phyloP scores from a whole-genome alignment of 805 yeast species.

The Jamesozyma lodderae region DNA sequence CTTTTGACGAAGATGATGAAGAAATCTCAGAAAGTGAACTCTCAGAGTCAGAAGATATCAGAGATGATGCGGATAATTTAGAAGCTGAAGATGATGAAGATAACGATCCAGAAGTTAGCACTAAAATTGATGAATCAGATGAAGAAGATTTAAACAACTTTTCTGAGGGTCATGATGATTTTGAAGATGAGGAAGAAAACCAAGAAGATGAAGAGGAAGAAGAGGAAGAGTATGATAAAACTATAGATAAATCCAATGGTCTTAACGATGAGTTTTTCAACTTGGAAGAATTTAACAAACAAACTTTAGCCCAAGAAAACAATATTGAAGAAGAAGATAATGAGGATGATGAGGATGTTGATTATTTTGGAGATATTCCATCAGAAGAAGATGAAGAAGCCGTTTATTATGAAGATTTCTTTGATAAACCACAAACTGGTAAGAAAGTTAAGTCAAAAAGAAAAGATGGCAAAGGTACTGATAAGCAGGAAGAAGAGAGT shows the following conservation, averaged over 20 bases:
- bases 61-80: constrained; percentile 8
- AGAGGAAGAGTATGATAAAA: constrained; percentile 21
- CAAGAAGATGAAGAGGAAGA: constrained; percentile 26
- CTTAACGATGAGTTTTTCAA: constrained; percentile 79
- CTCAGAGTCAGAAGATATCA: constrained; percentile 10
- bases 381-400: constrained; percentile 47
- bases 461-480: constrained; percentile 6
- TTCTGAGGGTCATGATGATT: constrained; percentile 23
- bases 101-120: constrained; percentile 22
- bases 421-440: constrained; percentile 35
- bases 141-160: constrained; percentile 5
- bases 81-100: constrained; percentile 21
- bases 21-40: constrained; percentile 1
- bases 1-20: constrained; percentile 15
- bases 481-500: constrained; percentile 22
- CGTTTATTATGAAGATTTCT: constrained; percentile 59
- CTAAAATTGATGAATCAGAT: constrained; percentile 19
- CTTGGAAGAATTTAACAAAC: constrained; percentile 74
- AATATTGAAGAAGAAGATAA: constrained; percentile 36
- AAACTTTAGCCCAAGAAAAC: constrained; percentile 55
- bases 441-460: constrained; percentile 7
- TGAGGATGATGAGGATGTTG: constrained; percentile 41
- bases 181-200: constrained; percentile 14
- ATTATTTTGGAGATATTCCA: constrained; percentile 43
- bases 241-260: constrained; percentile 44